Evolutionary conservation across 768 basidiomycete genomes (phyloP).

Genomic region (Lactifluus pinguis): DNA sequence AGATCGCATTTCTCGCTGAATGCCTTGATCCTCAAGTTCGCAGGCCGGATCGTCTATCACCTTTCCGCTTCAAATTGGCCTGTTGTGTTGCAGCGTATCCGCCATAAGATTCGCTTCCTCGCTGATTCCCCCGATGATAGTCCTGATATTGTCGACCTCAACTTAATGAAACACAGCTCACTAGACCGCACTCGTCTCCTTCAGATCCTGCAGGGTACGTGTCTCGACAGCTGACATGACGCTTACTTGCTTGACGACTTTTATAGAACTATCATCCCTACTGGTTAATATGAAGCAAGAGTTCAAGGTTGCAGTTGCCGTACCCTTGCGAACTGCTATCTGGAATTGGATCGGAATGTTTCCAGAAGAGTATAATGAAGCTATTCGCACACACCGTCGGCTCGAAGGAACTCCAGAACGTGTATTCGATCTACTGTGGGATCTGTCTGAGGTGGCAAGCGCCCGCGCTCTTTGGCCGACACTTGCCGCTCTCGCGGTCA

Average conservation of each 20-base stretch:
- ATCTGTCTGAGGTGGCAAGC: constrained; percentile 30
- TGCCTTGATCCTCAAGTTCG: constrained; percentile 56
- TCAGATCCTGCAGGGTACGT: constrained; percentile 59
- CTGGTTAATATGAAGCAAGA: constrained; percentile 76
- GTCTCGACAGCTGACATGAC: neutral
- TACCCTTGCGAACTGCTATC: constrained; percentile 64
- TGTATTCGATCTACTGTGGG: constrained; percentile 72
- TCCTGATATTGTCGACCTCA: constrained; percentile 65
- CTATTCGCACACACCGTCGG: constrained; percentile 48
- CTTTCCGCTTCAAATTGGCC: constrained; percentile 85
- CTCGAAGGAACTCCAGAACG: constrained; percentile 80
- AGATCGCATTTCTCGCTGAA: constrained; percentile 48
- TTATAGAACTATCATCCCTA: constrained; percentile 65
- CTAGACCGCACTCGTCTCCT: constrained; percentile 62
- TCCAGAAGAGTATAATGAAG: constrained; percentile 69
- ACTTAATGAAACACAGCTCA: constrained; percentile 69
- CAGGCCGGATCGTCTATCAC: constrained; percentile 75
- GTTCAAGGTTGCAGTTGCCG: constrained; percentile 61
- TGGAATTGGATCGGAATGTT: constrained; percentile 88
- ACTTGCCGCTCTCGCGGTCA: constrained; percentile 64
- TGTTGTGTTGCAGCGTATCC: constrained; percentile 63
- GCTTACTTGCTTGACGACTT: neutral
- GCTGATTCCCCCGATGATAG: constrained; percentile 43
- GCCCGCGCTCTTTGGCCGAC: constrained; percentile 67
- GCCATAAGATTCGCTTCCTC: constrained; percentile 58